A percentile compares a stretch with the other conserved stretches of the same genome.
These are phyloP conservation scores for Boeremia lycopersici DNA, from an alignment of 2,329 filamentous ascomycete species.

Conservation along the genomic window DNA sequence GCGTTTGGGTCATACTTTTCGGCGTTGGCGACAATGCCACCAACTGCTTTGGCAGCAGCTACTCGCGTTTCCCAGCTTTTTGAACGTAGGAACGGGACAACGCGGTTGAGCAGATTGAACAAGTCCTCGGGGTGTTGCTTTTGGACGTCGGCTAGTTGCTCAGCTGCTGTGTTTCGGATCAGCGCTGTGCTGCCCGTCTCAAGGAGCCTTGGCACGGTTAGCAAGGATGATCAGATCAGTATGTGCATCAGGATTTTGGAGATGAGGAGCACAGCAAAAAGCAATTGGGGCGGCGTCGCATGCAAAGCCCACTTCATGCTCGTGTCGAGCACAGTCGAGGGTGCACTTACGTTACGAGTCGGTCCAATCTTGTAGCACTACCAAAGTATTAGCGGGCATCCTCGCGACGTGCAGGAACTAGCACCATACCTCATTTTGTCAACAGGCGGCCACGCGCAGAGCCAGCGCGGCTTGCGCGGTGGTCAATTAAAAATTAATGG, in stretches of 20 bases:
- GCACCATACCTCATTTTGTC: constrained; percentile 40
- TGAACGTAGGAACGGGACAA: constrained; percentile 92
- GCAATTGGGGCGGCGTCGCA: not conserved
- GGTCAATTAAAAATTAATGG: constrained; percentile 36
- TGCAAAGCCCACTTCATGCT: not conserved
- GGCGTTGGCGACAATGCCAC: constrained; percentile 90
- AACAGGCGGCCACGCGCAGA: constrained; percentile 11
- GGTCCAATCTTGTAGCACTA: constrained; percentile 48
- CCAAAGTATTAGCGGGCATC: constrained; percentile 40
- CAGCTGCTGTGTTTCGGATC: constrained; percentile 95
- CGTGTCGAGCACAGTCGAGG: constrained; percentile 10
- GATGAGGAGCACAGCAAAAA: not conserved
- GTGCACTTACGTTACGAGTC: constrained; percentile 47
- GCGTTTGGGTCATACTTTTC: constrained; percentile 86
- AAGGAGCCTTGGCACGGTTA: constrained; percentile 69
- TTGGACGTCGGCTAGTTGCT: constrained; percentile 96
- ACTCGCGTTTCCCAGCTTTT: constrained; percentile 97
- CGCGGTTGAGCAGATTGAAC: constrained; percentile 90
- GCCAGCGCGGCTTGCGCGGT: constrained; percentile 17
- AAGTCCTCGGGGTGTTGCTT: constrained; percentile 97
- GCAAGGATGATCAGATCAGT: constrained; percentile 14
- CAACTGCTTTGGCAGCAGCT: constrained; percentile 90
- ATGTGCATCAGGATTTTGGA: not conserved
- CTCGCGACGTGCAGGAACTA: constrained; percentile 30
- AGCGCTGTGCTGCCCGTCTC: constrained; percentile 96